Conservation (phyloP, 116 monocot genomes). For the Papilionanthe hybrid region DNA sequence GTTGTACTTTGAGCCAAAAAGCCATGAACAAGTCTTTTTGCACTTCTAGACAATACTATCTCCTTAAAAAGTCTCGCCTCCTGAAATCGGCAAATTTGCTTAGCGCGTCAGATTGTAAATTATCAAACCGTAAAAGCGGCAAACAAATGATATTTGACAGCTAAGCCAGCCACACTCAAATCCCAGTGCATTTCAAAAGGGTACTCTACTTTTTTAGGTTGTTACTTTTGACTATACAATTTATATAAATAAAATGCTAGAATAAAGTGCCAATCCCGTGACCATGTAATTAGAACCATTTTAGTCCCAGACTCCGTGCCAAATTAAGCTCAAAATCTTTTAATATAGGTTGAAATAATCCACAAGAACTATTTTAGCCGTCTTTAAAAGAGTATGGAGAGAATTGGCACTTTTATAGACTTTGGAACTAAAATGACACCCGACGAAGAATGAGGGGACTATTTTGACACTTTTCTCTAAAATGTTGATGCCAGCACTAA, state of each 20-base stretch:
- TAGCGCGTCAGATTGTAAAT: background rate
- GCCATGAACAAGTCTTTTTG: conserved; percentile 23
- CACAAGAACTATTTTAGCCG: too few relatives aligned
- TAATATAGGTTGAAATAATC: too few relatives aligned
- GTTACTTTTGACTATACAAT: background rate
- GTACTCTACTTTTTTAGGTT: background rate
- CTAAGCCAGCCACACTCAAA: background rate
- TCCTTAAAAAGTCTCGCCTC: conserved; percentile 19
- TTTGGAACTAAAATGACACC: too few relatives aligned
- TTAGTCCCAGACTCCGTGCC: too few relatives aligned
- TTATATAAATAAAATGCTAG: background rate
- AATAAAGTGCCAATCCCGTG: background rate
- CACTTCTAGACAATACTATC: conserved; percentile 12
- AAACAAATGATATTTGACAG: background rate
- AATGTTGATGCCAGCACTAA: background rate
- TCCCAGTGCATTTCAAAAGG: background rate
- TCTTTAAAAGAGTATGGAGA: too few relatives aligned
- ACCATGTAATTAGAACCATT: too few relatives aligned
- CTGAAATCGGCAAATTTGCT: conserved; percentile 12
- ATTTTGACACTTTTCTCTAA: background rate
- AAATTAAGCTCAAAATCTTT: too few relatives aligned
- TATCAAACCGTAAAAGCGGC: background rate
- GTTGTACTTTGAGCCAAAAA: conserved; percentile 22
- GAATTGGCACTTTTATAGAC: too few relatives aligned
- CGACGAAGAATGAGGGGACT: too few relatives aligned